phyloP scores from a whole-genome alignment of 495 filamentous ascomycete species.

The Daldinia vernicosa region DNA sequence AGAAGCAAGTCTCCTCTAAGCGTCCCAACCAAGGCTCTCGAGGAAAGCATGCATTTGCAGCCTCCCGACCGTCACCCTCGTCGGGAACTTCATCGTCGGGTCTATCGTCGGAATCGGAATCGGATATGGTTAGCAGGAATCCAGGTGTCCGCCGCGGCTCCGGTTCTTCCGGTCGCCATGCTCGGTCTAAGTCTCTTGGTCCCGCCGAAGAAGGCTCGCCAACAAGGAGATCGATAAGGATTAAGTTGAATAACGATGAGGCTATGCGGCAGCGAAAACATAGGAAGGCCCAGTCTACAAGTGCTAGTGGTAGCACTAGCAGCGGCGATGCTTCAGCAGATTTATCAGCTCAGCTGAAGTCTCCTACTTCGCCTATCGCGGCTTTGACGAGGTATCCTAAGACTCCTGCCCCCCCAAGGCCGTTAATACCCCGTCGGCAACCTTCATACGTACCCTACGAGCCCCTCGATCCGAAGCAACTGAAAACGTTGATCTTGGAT shows the following conservation, averaged over 20 bases:
- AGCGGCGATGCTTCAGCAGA: constrained; percentile 45
- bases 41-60: constrained; percentile 36
- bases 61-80: constrained; percentile 55
- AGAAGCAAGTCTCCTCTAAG: constrained; percentile 40
- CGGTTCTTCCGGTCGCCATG: constrained; percentile 48
- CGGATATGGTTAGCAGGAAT: constrained; percentile 52
- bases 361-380: constrained; percentile 84
- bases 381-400: constrained; percentile 89
- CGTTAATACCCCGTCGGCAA: constrained; percentile 84
- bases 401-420: constrained; percentile 85
- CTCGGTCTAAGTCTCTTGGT: constrained; percentile 64
- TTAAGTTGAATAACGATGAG: constrained; percentile 90
- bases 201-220: constrained; percentile 68
- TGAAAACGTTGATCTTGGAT: constrained; percentile 95
- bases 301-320: constrained; percentile 43
- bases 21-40: constrained; percentile 18
- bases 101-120: constrained; percentile 68
- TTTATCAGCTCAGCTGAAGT: constrained; percentile 74
- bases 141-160: constrained; percentile 45
- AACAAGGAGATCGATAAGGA: constrained; percentile 82
- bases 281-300: constrained; percentile 58
- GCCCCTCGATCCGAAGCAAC: constrained; percentile 58
- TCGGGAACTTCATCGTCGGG: constrained; percentile 69
- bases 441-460: constrained; percentile 76
- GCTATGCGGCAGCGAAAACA: constrained; percentile 68